A percentile compares a stretch with the other conserved stretches of the same genome.
These are phyloP conservation scores for Colletotrichum scovillei DNA, from an alignment of 2,329 filamentous ascomycete species.

Conservation along the genomic window DNA sequence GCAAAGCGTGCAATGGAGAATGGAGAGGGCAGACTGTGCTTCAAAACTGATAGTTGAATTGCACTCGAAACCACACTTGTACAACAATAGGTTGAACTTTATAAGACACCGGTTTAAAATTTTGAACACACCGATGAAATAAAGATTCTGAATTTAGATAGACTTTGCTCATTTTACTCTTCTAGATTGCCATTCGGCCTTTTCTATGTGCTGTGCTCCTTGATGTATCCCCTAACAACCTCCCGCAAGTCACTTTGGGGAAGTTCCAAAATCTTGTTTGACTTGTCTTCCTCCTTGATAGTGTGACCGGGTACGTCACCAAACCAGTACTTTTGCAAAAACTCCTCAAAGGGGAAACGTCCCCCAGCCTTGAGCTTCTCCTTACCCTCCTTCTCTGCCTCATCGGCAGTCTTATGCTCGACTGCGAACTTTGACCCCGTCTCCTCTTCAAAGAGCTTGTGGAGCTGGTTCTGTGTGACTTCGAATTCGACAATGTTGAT, in stretches of 20 bases:
- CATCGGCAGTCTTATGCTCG: conserved; percentile 46
- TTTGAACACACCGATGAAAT: too few species aligned
- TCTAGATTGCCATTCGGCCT: neutral
- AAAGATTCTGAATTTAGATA: too few species aligned
- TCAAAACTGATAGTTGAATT: too few species aligned
- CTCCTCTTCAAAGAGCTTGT: conserved; percentile 62
- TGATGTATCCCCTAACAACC: conserved; percentile 11
- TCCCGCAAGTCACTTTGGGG: conserved; percentile 20
- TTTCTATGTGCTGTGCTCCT: neutral
- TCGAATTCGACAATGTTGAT: conserved; percentile 68
- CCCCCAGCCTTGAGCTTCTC: conserved; percentile 48
- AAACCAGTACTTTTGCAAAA: conserved; percentile 28
- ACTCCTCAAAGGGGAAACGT: conserved; percentile 38
- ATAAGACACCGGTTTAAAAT: too few species aligned
- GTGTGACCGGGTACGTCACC: conserved; percentile 20
- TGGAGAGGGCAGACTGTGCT: too few species aligned
- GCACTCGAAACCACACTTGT: too few species aligned
- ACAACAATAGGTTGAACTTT: too few species aligned
- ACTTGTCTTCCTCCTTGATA: conserved; percentile 30
- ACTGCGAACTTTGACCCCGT: conserved; percentile 64
- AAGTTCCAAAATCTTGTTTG: conserved; percentile 33
- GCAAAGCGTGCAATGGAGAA: too few species aligned
- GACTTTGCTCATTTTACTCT: neutral
- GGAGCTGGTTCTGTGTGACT: conserved; percentile 67
- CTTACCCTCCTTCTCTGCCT: conserved; percentile 49